phyloP scores from a whole-genome alignment of 495 filamentous ascomycete species.

The Daldinia caldariorum region DNA sequence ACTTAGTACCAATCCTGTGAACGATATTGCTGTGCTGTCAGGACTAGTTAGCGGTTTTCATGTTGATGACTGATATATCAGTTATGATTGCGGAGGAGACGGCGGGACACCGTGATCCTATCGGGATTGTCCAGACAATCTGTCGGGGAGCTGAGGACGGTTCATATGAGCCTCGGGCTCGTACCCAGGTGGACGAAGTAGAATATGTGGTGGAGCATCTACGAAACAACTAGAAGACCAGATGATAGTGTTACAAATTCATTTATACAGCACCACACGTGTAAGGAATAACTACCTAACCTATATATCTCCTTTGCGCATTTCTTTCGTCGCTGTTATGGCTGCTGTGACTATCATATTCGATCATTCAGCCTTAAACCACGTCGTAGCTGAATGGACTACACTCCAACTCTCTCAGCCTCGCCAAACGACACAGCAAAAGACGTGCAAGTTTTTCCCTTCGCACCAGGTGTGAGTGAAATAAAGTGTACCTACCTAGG shows the following conservation, averaged over 20 bases:
- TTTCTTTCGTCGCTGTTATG: neutral
- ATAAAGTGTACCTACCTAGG: no score
- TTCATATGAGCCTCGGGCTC: slow-evolving; percentile 17
- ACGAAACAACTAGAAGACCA: slow-evolving; percentile 8
- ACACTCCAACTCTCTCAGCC: slow-evolving; percentile 24
- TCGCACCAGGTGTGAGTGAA: neutral
- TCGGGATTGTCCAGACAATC: slow-evolving; percentile 4
- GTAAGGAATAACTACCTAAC: slow-evolving; percentile 3
- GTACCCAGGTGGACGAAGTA: slow-evolving; percentile 31
- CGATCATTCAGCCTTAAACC: slow-evolving; percentile 2
- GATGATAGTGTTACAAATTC: neutral
- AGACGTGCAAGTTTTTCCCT: slow-evolving; percentile 18
- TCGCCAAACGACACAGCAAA: slow-evolving; percentile 7
- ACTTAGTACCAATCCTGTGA: slow-evolving; percentile 20
- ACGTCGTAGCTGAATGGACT: slow-evolving; percentile 13
- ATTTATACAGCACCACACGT: neutral
- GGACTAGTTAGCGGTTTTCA: slow-evolving; percentile 18
- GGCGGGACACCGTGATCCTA: neutral
- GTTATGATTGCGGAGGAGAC: neutral
- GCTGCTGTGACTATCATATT: neutral
- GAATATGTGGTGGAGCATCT: slow-evolving; percentile 30
- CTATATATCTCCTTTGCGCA: slow-evolving; percentile 3
- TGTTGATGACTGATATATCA: neutral
- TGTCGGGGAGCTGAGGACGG: neutral
- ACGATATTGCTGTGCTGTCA: slow-evolving; percentile 27